Conservation (phyloP, 2,329 filamentous ascomycete species). For the Apiospora aurea region DNA sequence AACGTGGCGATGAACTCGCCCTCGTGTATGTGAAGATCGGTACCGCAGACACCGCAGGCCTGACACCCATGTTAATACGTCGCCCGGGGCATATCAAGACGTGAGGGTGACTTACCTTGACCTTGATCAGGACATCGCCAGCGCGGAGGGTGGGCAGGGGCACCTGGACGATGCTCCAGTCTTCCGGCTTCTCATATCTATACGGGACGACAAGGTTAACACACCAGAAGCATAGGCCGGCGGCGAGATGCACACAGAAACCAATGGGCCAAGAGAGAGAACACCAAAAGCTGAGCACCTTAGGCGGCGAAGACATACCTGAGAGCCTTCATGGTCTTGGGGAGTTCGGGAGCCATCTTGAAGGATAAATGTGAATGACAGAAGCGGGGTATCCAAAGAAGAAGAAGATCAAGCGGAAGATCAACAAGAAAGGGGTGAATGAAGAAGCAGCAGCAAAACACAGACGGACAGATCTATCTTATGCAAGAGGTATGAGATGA, state of each 20-base stretch:
- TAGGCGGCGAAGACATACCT: constrained; percentile 50
- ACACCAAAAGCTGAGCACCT: not conserved
- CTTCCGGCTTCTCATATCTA: constrained; percentile 67
- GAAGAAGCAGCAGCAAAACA: not conserved
- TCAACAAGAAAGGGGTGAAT: not conserved
- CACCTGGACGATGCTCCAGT: constrained; percentile 66
- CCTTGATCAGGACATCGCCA: constrained; percentile 69
- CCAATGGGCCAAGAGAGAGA: constrained; percentile 2
- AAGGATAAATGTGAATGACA: constrained; percentile 28
- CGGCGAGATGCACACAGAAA: constrained; percentile 17
- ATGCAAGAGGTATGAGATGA: not conserved
- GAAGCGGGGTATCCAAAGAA: constrained; percentile 30
- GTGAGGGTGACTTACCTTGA: constrained; percentile 56
- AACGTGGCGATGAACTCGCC: constrained; percentile 72
- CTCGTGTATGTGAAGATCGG: constrained; percentile 66
- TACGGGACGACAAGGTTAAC: constrained; percentile 26
- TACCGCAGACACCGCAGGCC: constrained; percentile 46
- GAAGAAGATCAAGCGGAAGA: constrained; percentile 3
- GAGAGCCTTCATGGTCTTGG: constrained; percentile 61
- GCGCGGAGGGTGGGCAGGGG: constrained; percentile 67
- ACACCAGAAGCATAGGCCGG: constrained; percentile 21
- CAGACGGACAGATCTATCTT: constrained; percentile 4
- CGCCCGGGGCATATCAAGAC: not conserved
- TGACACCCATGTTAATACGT: constrained; percentile 34
- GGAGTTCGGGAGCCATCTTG: constrained; percentile 44